Percentiles rank a stretch among this genome's conserved stretches.
phyloP scores from a whole-genome alignment of 345 rosid species.

The Brassica cretica region DNA sequence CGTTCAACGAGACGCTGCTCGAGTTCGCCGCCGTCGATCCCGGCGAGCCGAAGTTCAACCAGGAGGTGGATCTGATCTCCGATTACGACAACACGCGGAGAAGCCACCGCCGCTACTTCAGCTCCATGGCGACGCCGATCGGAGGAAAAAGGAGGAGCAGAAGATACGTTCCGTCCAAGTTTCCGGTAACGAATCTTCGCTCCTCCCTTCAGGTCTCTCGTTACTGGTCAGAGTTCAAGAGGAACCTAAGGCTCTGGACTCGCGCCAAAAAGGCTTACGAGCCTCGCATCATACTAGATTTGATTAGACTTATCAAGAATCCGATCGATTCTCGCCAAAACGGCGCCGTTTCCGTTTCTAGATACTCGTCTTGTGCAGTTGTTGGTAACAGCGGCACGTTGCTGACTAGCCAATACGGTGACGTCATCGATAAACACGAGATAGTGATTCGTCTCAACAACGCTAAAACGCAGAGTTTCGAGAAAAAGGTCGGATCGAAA shows the following conservation, averaged over 20 bases:
- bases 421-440: conserved; percentile 78
- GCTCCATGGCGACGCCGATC: conserved; percentile 52
- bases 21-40: conserved; percentile 64
- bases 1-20: conserved; percentile 68
- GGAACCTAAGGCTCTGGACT: conserved; percentile 60
- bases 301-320: conserved; percentile 56
- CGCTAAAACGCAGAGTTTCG: conserved; percentile 57
- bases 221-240: conserved; percentile 70
- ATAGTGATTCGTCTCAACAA: conserved; percentile 84
- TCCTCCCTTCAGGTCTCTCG: conserved; percentile 60
- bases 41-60: conserved; percentile 56
- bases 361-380: conserved; percentile 79
- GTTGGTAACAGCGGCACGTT: conserved; percentile 92
- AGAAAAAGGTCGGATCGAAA: conserved; percentile 67
- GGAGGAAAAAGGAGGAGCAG: conserved; percentile 22
- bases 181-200: conserved; percentile 45
- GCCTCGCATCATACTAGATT: conserved; percentile 61
- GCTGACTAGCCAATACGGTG: conserved; percentile 55
- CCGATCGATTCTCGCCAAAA: conserved; percentile 52
- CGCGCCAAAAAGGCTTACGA: conserved; percentile 55
- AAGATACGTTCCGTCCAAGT: conserved; percentile 31
- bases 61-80: conserved; percentile 61
- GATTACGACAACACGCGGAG: conserved; percentile 55
- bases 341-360: conserved; percentile 26
- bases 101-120: conserved; percentile 46